Conservation (phyloP, 371 early-diverging fungal genomes). For the Enterocytospora artemiae region DNA sequence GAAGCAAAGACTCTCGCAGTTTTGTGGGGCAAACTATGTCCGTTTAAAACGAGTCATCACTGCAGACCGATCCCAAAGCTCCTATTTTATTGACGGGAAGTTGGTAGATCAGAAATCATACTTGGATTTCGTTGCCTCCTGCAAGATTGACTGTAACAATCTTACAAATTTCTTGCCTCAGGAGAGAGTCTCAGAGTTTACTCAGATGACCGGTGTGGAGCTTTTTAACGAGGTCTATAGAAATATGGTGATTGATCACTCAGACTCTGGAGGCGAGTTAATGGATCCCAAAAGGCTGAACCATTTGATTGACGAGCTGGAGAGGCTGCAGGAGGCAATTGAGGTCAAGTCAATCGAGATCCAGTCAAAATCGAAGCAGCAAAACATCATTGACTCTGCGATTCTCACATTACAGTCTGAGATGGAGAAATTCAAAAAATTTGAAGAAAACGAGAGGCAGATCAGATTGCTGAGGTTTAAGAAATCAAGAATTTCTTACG, state of each 20-base stretch:
- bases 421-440: neutral
- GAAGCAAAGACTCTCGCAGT: slow-evolving; percentile 8
- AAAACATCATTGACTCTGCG: neutral
- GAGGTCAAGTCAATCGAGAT: slow-evolving; percentile 33
- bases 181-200: slow-evolving; percentile 57
- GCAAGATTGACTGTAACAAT: slow-evolving; percentile 51
- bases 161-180: slow-evolving; percentile 57
- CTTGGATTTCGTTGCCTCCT: slow-evolving; percentile 12
- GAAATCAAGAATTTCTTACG: slow-evolving; percentile 27
- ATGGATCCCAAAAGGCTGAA: slow-evolving; percentile 33
- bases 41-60: neutral
- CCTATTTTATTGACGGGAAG: slow-evolving; percentile 44
- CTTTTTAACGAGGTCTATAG: slow-evolving; percentile 36
- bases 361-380: slow-evolving; percentile 35
- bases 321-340: slow-evolving; percentile 35
- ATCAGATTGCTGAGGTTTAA: slow-evolving; percentile 34
- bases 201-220: slow-evolving; percentile 47
- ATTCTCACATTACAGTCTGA: neutral
- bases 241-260: slow-evolving; percentile 7
- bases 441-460: slow-evolving; percentile 20
- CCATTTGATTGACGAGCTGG: slow-evolving; percentile 31
- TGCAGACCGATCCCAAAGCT: slow-evolving; percentile 9
- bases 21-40: neutral
- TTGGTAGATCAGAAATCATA: slow-evolving; percentile 14
- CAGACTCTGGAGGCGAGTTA: slow-evolving; percentile 7